phyloP scores from a whole-genome alignment of 2,329 filamentous ascomycete genomes.

The Talaromyces sp. region DNA sequence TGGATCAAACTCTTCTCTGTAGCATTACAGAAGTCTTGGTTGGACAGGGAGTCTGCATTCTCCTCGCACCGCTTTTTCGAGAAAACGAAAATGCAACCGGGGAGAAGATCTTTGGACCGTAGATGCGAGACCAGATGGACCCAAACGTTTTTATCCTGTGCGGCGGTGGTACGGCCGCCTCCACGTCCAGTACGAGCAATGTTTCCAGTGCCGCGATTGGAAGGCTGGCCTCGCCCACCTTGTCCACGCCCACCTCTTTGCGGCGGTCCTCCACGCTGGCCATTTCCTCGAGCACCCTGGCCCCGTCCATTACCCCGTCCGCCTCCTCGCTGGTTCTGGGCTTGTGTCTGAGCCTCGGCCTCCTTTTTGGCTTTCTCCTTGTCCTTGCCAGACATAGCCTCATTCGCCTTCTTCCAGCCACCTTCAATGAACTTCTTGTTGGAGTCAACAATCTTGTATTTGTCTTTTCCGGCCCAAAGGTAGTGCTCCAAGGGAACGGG shows the following conservation, averaged over 20 bases:
- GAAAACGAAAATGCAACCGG: conserved; percentile 96
- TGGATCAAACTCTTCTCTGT: conserved; percentile 95
- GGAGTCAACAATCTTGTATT: conserved; percentile 91
- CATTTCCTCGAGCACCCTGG: conserved; percentile 58
- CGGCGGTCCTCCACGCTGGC: conserved; percentile 3
- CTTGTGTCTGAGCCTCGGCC: conserved; percentile 55
- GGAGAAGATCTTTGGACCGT: conserved; percentile 81
- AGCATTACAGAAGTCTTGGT: conserved; percentile 91
- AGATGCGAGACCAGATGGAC: conserved; percentile 92
- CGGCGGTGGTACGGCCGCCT: conserved; percentile 82
- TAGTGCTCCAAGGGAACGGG: conserved; percentile 96
- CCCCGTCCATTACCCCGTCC: conserved; percentile 55
- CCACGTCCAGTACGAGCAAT: conserved; percentile 86
- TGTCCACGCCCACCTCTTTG: conserved; percentile 48
- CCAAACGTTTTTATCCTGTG: conserved; percentile 96
- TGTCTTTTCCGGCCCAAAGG: conserved; percentile 89
- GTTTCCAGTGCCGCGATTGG: conserved; percentile 70
- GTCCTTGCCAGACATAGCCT: conserved; percentile 77
- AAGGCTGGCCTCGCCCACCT: conserved; percentile 59
- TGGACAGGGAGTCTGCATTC: conserved; percentile 91
- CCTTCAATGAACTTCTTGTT: conserved; percentile 90
- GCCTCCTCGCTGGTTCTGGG: conserved; percentile 56
- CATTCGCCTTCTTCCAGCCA: conserved; percentile 93
- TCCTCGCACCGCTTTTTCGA: conserved; percentile 98
- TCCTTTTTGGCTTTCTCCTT: conserved; percentile 57